Base-by-base conservation (phyloP, 495 filamentous ascomycete species). In the Pyrenula massariospora region DNA sequence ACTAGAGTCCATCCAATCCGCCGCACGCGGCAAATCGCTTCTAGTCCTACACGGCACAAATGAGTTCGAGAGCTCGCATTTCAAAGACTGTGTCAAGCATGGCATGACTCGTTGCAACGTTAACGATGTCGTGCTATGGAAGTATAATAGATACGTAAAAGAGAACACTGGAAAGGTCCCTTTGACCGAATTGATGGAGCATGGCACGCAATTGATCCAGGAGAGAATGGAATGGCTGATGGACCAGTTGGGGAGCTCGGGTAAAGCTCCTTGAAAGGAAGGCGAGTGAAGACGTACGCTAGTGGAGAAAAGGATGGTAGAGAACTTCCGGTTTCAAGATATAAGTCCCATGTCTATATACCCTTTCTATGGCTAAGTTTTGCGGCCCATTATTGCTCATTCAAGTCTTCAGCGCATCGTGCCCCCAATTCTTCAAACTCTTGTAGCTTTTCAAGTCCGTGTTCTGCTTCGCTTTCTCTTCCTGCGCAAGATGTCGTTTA, bases 61-160 rank as follows among this genome's bases (percentile, higher is more conserved):
- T 57, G 79, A 81, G 8, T 88, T 87, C 60, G 74, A 76, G 23
- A 70, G 80, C 58, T 72, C 73, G 12, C 79, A 82, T 25, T 80
- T 82, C 54, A 62, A 68, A 52, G 69, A 68, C 50, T 84, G 80
- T 63, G 82, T 89, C 59, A 69, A 70, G 47, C 74, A 68, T 19
- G 85, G 85, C 12, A 80, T 88, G 52, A 81, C 79, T 25, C 86
- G 87, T 68, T 70, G 84, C 60, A 89, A 89, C 63, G 83, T 88
- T 53, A 88, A 88, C 64, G 83, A 86, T 60, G 73, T 84, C n/a
- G 76, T 88, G 66, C 80, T 87, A 63, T 72, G 77, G 52, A 74
- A 75, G 52, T 88, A 82, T 62, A 74, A 74, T 54, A 68, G 74
- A 24, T 75, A 81, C 53, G 73, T 81, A 65, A 69, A 75, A 50